Evolutionary conservation across 164 flowering plant species (phyloP).

Genomic region (Kingdonia uniflora): DNA sequence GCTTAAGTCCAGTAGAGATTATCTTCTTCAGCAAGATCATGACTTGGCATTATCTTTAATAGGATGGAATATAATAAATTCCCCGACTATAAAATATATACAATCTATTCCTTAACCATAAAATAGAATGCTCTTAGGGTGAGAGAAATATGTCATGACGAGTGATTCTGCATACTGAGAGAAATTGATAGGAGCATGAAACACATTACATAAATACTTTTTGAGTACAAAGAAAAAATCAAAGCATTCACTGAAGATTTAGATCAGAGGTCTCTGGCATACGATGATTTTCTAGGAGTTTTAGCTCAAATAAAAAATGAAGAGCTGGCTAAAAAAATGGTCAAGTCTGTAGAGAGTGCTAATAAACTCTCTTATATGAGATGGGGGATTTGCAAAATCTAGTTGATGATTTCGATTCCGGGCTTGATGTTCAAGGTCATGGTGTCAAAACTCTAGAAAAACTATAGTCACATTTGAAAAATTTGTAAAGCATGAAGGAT

Average conservation of each 20-base stretch:
- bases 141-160: slow-evolving; percentile 61
- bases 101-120: slow-evolving; percentile 36
- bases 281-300: slow-evolving; percentile 87
- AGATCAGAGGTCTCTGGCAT: slow-evolving; percentile 66
- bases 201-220: slow-evolving; percentile 68
- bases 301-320: slow-evolving; percentile 78
- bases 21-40: no score
- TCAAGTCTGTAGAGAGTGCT: slow-evolving; percentile 64
- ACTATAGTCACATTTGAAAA: slow-evolving; percentile 48
- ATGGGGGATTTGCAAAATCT: slow-evolving; percentile 46
- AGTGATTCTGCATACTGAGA: slow-evolving; percentile 71
- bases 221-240: slow-evolving; percentile 66
- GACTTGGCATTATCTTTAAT: no score
- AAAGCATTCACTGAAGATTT: slow-evolving; percentile 54
- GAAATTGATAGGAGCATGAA: slow-evolving; percentile 61
- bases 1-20: no score
- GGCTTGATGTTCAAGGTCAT: slow-evolving; percentile 68
- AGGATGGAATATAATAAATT: no score
- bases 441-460: slow-evolving; percentile 70
- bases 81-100: no score
- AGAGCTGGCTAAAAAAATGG: slow-evolving; percentile 51
- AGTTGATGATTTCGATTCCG: slow-evolving; percentile 67
- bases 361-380: slow-evolving; percentile 60
- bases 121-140: slow-evolving; percentile 43
- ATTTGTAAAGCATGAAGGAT: slow-evolving; percentile 42